Conservation (phyloP, 768 basidiomycete species). For the Pleurotus sapidus region DNA sequence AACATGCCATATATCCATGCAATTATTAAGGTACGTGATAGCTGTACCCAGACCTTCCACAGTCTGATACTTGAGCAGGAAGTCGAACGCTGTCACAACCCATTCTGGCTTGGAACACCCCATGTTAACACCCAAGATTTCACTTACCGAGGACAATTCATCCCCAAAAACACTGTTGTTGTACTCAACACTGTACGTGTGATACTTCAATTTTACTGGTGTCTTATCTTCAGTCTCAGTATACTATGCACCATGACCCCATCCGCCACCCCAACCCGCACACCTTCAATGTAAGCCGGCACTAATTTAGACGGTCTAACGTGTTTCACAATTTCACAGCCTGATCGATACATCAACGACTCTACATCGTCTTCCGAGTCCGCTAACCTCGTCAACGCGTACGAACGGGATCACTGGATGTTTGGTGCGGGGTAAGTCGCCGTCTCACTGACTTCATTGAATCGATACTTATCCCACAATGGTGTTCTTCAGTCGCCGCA, state of each 20-base stretch:
- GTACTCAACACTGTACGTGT: slow-evolving; percentile 34
- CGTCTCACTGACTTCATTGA: not conserved
- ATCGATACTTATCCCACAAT: not conserved
- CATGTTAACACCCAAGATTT: slow-evolving; percentile 36
- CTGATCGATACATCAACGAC: slow-evolving; percentile 43
- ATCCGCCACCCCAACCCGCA: slow-evolving; percentile 37
- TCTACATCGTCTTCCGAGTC: slow-evolving; percentile 36
- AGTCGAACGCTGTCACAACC: slow-evolving; percentile 34
- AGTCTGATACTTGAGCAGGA: slow-evolving; percentile 20
- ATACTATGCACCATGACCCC: slow-evolving; percentile 33
- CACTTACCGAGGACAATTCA: slow-evolving; percentile 35
- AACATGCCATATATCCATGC: slow-evolving; percentile 33
- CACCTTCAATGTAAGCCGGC: slow-evolving; percentile 23
- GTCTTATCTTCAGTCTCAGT: slow-evolving; percentile 12
- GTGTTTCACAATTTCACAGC: slow-evolving; percentile 18
- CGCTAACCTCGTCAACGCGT: slow-evolving; percentile 36
- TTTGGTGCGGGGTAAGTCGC: slow-evolving; percentile 45
- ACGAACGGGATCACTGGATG: slow-evolving; percentile 48
- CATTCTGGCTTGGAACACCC: slow-evolving; percentile 38
- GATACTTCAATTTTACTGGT: not conserved
- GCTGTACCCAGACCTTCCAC: not conserved
- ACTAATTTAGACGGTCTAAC: not conserved
- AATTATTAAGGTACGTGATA: slow-evolving; percentile 24
- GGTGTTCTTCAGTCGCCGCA: slow-evolving; percentile 23
- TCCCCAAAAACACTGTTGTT: slow-evolving; percentile 37